These are phyloP conservation scores for Inga oerstediana DNA, from an alignment of 306 rosid genomes.

Conservation along the genomic window DNA sequence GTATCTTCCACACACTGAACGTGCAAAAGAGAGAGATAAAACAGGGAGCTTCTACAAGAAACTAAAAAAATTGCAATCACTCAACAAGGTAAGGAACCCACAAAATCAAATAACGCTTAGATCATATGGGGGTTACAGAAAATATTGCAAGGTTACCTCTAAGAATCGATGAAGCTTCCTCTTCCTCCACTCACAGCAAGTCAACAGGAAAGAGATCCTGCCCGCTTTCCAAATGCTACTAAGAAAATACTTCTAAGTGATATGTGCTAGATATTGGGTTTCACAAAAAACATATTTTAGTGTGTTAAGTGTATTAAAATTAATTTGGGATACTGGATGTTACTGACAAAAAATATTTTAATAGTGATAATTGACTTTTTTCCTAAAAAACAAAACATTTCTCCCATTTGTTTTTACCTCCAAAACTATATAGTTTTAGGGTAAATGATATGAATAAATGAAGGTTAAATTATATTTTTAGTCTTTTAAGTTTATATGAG, in stretches of 20 bases:
- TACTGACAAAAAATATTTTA: too few species aligned
- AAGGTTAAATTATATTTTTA: too few species aligned
- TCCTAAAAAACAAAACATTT: too few species aligned
- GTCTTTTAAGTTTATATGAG: too few species aligned
- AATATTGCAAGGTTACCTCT: not conserved
- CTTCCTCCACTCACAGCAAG: not conserved
- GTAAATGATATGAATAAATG: too few species aligned
- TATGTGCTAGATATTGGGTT: too few species aligned
- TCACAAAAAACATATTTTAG: too few species aligned
- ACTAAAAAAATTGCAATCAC: not conserved
- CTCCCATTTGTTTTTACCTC: too few species aligned
- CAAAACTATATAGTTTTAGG: too few species aligned
- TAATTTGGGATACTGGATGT: too few species aligned
- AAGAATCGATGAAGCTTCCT: not conserved
- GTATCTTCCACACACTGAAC: not conserved
- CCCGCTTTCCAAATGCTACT: not conserved
- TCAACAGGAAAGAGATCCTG: not conserved
- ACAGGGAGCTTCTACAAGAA: not conserved
- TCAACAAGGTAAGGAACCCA: not conserved
- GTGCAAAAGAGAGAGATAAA: not conserved
- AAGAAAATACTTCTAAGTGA: too few species aligned
- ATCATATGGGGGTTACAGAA: not conserved
- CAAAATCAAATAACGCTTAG: not conserved
- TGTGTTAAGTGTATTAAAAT: accelerated
- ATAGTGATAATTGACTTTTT: too few species aligned